Base-by-base conservation (phyloP, 768 basidiomycete genomes). In the Amanita rimosa region DNA sequence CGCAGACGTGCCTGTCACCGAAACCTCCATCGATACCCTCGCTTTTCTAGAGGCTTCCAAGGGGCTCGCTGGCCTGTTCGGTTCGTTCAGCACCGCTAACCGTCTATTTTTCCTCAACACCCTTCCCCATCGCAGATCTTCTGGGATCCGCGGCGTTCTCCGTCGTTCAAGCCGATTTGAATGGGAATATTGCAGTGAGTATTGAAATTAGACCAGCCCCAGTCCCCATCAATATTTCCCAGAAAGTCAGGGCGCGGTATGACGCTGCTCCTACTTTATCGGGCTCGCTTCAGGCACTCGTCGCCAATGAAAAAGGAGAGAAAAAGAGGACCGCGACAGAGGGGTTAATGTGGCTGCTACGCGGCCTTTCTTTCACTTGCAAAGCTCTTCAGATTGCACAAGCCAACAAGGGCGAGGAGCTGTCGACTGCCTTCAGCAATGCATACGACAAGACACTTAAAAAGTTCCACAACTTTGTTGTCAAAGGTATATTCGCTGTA, bases 241-340 rank as follows among this genome's bases (percentile, higher is more conserved):
- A 96, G 95, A 99, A 99, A 94, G 82, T 96, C 50, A 78, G 82
- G 47, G 72, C 81, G 13, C 81, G 91, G 38, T 89, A 87, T 62
- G 71, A 82, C 21, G 78, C 85, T 0, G 66, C 73, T 4, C 81
- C 87, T 1, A 64, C 64, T 1, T 55, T 77, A 52, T 91, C 85
- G 4, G 63, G 66, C 24, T 97, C 96, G 1, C 76, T 99, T 22
- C 89, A 99, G 67, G 67, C 73, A 42, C 79, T 99, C 22, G 81
- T 92, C 4, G 73, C 74, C 58, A 84, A 85, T 58, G 96, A 98
- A 67, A 83, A 87, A 64, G 67, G 66, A 19, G 86, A 91, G 67
- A 90, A 93, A 76, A 92, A 92, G 65, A 76, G 79, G 13, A 75
- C 78, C 0, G 91, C 95, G 2, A 96, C 94, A 0, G 85, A 94